Evolutionary conservation across 208 protist species (phyloP).

Genomic region (Acanthamoeba rhysodes): DNA sequence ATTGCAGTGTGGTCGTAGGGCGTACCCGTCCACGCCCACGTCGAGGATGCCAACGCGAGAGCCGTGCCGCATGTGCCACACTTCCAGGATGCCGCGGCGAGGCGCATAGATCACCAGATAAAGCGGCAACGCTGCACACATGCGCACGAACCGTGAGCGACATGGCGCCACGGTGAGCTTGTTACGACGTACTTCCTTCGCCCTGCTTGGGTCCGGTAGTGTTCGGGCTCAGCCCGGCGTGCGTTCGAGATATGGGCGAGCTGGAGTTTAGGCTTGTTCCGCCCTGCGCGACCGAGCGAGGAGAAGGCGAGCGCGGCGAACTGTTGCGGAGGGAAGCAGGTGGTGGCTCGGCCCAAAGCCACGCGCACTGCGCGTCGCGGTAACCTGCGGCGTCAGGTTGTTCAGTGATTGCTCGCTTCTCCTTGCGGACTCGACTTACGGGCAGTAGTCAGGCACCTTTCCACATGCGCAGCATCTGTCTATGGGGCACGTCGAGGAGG

Average conservation of each 20-base stretch:
- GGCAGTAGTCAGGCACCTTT: slow-evolving; percentile 69
- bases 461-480: slow-evolving; percentile 79
- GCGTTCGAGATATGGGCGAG: neutral
- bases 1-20: neutral
- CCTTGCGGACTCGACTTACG: slow-evolving; percentile 32
- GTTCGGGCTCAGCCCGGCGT: neutral
- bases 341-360: slow-evolving; percentile 32
- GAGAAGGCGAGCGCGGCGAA: neutral
- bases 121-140: neutral
- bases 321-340: neutral
- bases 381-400: neutral
- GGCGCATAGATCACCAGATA: slow-evolving; percentile 81
- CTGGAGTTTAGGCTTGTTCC: neutral
- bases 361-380: slow-evolving; percentile 15
- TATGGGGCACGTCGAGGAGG: slow-evolving; percentile 80
- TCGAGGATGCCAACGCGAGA: slow-evolving; percentile 2
- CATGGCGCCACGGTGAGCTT: no score
- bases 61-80: slow-evolving; percentile 78
- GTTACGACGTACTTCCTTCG: neutral
- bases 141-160: neutral
- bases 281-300: neutral
- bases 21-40: neutral
- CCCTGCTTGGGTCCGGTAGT: neutral
- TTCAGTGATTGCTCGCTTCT: neutral
- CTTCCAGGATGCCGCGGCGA: slow-evolving; percentile 77